Conservation (phyloP, 2,329 filamentous ascomycete species). For the Trichothecium roseum region DNA sequence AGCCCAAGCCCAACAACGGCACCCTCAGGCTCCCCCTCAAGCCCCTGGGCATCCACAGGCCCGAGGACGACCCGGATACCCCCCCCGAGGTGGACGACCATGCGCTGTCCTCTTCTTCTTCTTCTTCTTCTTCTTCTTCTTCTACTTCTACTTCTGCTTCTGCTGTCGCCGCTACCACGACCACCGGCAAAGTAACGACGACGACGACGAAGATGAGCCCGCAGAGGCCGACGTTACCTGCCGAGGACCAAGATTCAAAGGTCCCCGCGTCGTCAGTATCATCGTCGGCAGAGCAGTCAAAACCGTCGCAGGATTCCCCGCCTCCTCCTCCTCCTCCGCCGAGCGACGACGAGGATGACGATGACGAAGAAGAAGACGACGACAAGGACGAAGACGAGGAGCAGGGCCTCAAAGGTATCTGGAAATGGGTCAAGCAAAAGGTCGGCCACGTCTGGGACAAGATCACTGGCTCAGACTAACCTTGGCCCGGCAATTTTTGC, state of each 20-base stretch:
- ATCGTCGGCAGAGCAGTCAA: slow-evolving; percentile 2
- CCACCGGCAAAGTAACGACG: not conserved
- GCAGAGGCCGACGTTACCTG: slow-evolving; percentile 1
- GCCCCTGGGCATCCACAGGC: slow-evolving; percentile 50
- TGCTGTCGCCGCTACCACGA: too few relatives aligned
- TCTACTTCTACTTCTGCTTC: too few relatives aligned
- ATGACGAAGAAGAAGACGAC: slow-evolving; percentile 8
- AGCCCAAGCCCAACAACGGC: slow-evolving; percentile 73
- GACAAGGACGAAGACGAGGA: slow-evolving; percentile 17
- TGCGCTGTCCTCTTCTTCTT: too few relatives aligned
- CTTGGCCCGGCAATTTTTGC: too few relatives aligned
- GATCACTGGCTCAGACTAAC: slow-evolving; percentile 17
- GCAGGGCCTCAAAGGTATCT: slow-evolving; percentile 25
- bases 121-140: too few relatives aligned
- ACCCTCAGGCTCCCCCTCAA: slow-evolving; percentile 65
- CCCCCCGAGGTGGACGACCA: slow-evolving; percentile 15
- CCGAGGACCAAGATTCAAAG: slow-evolving; percentile 1
- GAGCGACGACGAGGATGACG: slow-evolving; percentile 4
- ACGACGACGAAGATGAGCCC: slow-evolving; percentile 14
- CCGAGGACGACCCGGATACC: slow-evolving; percentile 34
- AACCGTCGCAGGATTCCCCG: not conserved
- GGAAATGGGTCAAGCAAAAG: slow-evolving; percentile 42
- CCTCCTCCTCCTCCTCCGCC: not conserved
- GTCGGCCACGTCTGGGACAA: slow-evolving; percentile 35
- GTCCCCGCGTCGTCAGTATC: not conserved